Base-by-base conservation (phyloP, 495 filamentous ascomycete genomes). In the Penicillium soppii region DNA sequence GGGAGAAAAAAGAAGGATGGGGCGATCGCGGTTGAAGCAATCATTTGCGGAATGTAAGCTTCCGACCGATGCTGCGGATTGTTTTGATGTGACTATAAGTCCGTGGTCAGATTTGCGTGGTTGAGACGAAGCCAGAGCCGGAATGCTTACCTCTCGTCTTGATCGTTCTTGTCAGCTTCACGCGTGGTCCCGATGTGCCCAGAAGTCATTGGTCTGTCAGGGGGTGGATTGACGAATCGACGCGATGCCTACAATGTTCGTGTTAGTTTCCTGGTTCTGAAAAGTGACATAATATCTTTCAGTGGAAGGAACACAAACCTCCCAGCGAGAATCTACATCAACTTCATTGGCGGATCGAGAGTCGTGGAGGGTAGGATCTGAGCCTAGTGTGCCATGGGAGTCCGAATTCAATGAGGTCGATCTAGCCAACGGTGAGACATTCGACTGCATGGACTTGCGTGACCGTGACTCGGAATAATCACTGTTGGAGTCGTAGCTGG, bases 291-390 rank as follows among this genome's bases (percentile, higher is more conserved):
- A 22, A 4, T 27, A 27, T 27, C 25, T 5, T 22, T n/a, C 25
- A 12, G 19, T 15, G 19, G 1, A 15, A 32, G 20, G 19, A 40
- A 26, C n/a, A 62, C 66, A 23, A 52, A 68, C 67, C 65, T 73
- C 70, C 70, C 67, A 71, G n/a, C 68, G 68, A 59, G 70, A 68
- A 57, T 73, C 68, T 19, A 72, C 65, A 43, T 75, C 72, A 4
- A 68, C 71, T 39, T 73, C 72, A 61, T 57, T 68, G 7, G 60
- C 61, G 47, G 71, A 71, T 8, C 63, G 68, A 27, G 68, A 64
- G 39, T 73, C 70, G 9, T 56, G 50, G 1, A 66, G 43, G 2
- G 63, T 26, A 7, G 51, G 48, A 36, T 61, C 63, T 3, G 58
- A 50, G 6, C 66, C 66, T 0, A 54, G 51, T 10, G 29, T 43